Evolutionary conservation across 345 rosid species (phyloP).

Genomic region (Rhizophora mangle): DNA sequence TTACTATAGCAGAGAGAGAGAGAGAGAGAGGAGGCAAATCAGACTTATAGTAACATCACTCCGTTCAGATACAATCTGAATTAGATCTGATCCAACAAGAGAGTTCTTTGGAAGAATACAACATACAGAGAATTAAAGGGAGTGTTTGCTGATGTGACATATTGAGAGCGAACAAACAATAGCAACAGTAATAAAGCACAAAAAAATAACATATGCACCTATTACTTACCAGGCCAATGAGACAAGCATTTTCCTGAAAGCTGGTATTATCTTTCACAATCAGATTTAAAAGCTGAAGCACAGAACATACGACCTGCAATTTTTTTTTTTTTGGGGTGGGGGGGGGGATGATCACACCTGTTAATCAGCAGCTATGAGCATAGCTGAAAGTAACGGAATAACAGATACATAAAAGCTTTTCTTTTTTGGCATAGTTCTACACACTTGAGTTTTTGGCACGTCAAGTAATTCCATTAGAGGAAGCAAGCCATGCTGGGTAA

Average conservation of each 20-base stretch:
- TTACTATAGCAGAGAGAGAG: no score
- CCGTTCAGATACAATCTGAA: no score
- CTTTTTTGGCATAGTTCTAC: constrained; percentile 18
- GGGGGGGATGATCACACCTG: constrained; percentile 5
- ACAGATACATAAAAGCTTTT: background rate
- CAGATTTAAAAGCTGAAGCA: constrained; percentile 87
- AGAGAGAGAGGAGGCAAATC: no score
- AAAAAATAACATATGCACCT: background rate
- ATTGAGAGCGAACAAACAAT: no score
- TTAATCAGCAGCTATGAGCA: constrained; percentile 7
- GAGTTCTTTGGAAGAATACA: no score
- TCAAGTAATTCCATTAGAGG: constrained; percentile 90
- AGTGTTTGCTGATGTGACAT: no score
- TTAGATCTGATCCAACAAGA: no score
- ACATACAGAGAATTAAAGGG: no score
- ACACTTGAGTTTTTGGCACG: constrained; percentile 75
- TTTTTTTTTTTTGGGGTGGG: no score
- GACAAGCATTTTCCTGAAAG: constrained; percentile 97
- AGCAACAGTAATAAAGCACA: background rate
- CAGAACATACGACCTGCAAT: constrained; percentile 75
- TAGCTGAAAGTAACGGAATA: background rate
- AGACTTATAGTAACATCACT: no score
- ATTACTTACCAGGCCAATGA: constrained; percentile 54
- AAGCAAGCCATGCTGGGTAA: constrained; percentile 90
- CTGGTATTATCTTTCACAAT: constrained; percentile 77